phyloP scores from a whole-genome alignment of 2,329 filamentous ascomycete species.

The Zalaria sp. region DNA sequence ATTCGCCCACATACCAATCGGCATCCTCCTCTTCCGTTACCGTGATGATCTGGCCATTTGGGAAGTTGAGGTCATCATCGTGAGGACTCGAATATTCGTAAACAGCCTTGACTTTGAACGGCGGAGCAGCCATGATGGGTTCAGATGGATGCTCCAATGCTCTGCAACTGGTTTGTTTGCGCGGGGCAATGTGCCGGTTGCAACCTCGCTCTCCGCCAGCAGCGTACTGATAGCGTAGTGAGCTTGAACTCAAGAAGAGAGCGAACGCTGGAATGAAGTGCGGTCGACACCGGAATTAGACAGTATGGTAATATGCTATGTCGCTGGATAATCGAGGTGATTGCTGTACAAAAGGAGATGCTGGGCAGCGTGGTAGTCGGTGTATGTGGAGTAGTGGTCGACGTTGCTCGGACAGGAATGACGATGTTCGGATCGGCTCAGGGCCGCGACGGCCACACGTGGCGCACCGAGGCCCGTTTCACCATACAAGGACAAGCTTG shows the following conservation, averaged over 20 bases:
- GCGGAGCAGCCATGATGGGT: slow-evolving; percentile 45
- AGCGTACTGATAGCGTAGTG: not conserved
- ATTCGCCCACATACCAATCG: slow-evolving; percentile 90
- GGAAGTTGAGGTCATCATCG: slow-evolving; percentile 87
- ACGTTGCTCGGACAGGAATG: no score
- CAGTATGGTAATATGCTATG: no score
- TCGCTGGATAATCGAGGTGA: no score
- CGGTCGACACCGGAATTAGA: no score
- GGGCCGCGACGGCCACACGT: no score
- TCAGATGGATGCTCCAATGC: not conserved
- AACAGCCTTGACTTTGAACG: slow-evolving; percentile 89
- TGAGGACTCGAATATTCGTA: slow-evolving; percentile 90
- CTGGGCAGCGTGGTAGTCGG: no score
- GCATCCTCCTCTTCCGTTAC: slow-evolving; percentile 85
- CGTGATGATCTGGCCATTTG: slow-evolving; percentile 75
- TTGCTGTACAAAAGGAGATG: no score
- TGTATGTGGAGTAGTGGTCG: no score
- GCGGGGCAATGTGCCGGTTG: not conserved
- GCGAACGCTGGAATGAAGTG: not conserved
- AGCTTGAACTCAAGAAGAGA: not conserved
- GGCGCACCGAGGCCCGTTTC: no score
- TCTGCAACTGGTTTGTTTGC: not conserved
- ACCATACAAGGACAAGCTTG: no score
- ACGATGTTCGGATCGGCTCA: no score
- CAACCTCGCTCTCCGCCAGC: not conserved